Evolutionary conservation across 805 yeast genomes (phyloP), one percentile per base, ranked within the genome.

Genomic region (Monosporozyma solicola): DNA sequence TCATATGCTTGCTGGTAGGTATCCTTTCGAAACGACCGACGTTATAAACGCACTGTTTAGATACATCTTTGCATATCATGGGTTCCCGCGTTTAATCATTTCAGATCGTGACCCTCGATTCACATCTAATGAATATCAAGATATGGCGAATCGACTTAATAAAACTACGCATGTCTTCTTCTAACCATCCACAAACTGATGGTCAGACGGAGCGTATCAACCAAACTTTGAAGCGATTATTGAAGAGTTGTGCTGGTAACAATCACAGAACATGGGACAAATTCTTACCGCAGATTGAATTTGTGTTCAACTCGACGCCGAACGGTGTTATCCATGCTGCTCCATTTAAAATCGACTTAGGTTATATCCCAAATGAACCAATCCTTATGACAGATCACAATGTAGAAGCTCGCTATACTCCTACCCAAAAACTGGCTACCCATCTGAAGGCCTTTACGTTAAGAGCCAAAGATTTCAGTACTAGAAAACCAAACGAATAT

Each of bases 1-100:
- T 1, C 58, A 57, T 29, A 54, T 60, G 39, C 49, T 54, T 11
- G 50, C 60, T 1, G 22, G 52, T 16, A 25, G 16, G 3, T 57
- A 57, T 20, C 32, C 52, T 10, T 31, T 55, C 20, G 48, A 50
- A 16, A 51, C 63, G 1, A 49, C 37, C 22, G 58, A 51, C 41
- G 53, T 54, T 5, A 51, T 59, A 20, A 56, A 60, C n/a, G 6
- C 51, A 11, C 32, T 55, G 5, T 54, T 51, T 45, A 32, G 56
- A 2, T 54, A 48, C 37, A 45, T 55, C 15, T 57, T 59, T 32
- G n/a, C 51, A 4, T 55, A 53, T 41, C 57, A 59, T 46, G 56
- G 57, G 4, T 56, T 56, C 32, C 61, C 59, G 2, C 41, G n/a
- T 13, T 46, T 46, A 6, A 57, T 54, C 3, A 49, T 41, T 7